Conservation (phyloP, 2,329 filamentous ascomycete genomes). For the Aspergillus carbonarius region DNA sequence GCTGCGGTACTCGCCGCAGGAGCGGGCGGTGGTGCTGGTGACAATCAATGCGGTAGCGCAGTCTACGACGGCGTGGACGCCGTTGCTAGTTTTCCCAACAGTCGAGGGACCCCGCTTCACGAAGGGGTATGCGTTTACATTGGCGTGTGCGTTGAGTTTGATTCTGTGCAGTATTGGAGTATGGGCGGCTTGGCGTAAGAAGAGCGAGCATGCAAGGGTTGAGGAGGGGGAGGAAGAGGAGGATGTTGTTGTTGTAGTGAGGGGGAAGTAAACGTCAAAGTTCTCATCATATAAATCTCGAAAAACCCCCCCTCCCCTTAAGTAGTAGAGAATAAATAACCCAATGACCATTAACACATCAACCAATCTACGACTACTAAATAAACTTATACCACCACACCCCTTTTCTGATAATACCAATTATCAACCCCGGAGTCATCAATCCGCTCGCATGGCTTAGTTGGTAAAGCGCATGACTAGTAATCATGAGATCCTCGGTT, state of each 20-base stretch:
- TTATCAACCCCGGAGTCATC: neutral
- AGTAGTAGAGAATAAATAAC: too few relatives aligned
- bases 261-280: too few relatives aligned
- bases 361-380: too few relatives aligned
- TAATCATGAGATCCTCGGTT: neutral
- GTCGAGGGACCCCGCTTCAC: slow-evolving; percentile 45
- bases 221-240: too few relatives aligned
- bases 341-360: too few relatives aligned
- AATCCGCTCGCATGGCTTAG: neutral
- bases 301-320: too few relatives aligned
- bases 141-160: slow-evolving; percentile 40
- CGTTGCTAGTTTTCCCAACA: slow-evolving; percentile 52
- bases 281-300: too few relatives aligned
- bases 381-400: too few relatives aligned
- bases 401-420: neutral
- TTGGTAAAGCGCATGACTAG: neutral
- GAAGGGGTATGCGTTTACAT: slow-evolving; percentile 46
- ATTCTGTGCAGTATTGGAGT: slow-evolving; percentile 20
- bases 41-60: slow-evolving; percentile 55
- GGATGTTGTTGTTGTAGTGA: too few relatives aligned
- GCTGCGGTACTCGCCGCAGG: slow-evolving; percentile 40
- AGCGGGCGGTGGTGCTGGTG: slow-evolving; percentile 53
- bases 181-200: too few relatives aligned
- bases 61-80: slow-evolving; percentile 58
- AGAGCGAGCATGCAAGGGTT: too few relatives aligned